These are phyloP conservation scores for Ricinus communis DNA, from an alignment of 345 rosid genomes.

Conservation along the genomic window DNA sequence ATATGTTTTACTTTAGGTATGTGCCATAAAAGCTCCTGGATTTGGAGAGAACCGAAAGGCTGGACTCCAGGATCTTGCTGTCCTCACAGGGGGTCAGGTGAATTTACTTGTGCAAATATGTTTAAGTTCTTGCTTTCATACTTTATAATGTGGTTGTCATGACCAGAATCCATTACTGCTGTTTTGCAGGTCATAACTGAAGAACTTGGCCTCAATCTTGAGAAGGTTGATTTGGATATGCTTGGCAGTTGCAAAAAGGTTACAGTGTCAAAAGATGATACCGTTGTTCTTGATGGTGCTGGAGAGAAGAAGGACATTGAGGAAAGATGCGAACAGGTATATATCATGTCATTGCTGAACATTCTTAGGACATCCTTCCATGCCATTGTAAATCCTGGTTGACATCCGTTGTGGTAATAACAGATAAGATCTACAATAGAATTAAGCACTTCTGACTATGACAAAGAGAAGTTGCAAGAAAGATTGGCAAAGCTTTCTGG, in stretches of 20 bases:
- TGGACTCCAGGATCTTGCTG: constrained; percentile 79
- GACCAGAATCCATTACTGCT: constrained; percentile 2
- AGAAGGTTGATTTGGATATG: constrained; percentile 78
- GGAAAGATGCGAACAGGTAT: constrained; percentile 90
- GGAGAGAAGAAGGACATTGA: constrained; percentile 86
- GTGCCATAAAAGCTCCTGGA: constrained; percentile 97
- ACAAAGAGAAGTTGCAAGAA: constrained; percentile 92
- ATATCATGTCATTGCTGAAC: constrained; percentile 9
- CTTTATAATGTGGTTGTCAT: not conserved
- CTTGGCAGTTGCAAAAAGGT: constrained; percentile 92
- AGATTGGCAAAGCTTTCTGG: constrained; percentile 95
- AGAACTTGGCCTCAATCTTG: constrained; percentile 93
- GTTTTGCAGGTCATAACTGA: constrained; percentile 73
- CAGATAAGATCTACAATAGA: constrained; percentile 81
- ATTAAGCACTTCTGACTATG: constrained; percentile 83
- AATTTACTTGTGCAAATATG: constrained; percentile 18
- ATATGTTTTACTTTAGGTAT: constrained; percentile 46
- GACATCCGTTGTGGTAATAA: not conserved
- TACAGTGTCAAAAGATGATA: constrained; percentile 87
- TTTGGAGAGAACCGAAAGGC: constrained; percentile 97
- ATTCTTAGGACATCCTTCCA: not conserved
- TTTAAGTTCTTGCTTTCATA: not conserved
- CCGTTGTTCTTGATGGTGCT: constrained; percentile 90
- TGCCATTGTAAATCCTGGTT: not conserved
- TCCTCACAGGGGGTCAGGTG: constrained; percentile 88